phyloP scores from a whole-genome alignment of 129 eudicot species.

The Solidago caesia region DNA sequence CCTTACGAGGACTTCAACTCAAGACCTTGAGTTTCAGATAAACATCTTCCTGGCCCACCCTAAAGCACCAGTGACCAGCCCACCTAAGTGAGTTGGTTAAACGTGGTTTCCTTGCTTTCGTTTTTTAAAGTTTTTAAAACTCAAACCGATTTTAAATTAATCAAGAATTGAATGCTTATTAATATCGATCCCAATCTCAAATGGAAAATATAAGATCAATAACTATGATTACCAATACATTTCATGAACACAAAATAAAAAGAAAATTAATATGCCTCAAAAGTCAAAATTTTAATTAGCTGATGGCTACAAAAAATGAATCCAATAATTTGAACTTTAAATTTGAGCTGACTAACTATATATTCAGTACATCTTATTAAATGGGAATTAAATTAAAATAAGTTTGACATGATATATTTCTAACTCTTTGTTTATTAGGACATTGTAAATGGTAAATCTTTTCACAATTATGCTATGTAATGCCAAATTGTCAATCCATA shows the following conservation, averaged over 20 bases:
- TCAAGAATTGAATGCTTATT: too few species aligned
- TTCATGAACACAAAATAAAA: not conserved
- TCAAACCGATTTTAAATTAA: not conserved
- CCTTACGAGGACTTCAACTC: too few species aligned
- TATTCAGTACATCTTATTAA: not conserved
- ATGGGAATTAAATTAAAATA: not conserved
- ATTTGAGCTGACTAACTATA: not conserved
- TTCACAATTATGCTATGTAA: too few species aligned
- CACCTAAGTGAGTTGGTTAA: too few species aligned
- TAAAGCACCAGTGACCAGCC: too few species aligned
- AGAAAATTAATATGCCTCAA: not conserved
- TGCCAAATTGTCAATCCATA: too few species aligned
- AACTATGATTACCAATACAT: too few species aligned
- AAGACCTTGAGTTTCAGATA: too few species aligned
- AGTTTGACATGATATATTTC: not conserved
- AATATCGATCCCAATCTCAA: not conserved
- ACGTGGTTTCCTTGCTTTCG: too few species aligned
- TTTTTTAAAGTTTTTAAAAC: not conserved
- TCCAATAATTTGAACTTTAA: not conserved
- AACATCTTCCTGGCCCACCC: too few species aligned
- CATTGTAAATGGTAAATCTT: too few species aligned
- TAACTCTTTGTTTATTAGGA: too few species aligned
- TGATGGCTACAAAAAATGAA: not conserved
- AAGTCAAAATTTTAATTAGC: constrained; percentile 6
- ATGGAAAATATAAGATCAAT: not conserved